phyloP scores from a whole-genome alignment of 257 asterid species.

The Solanum lycopersicoides region DNA sequence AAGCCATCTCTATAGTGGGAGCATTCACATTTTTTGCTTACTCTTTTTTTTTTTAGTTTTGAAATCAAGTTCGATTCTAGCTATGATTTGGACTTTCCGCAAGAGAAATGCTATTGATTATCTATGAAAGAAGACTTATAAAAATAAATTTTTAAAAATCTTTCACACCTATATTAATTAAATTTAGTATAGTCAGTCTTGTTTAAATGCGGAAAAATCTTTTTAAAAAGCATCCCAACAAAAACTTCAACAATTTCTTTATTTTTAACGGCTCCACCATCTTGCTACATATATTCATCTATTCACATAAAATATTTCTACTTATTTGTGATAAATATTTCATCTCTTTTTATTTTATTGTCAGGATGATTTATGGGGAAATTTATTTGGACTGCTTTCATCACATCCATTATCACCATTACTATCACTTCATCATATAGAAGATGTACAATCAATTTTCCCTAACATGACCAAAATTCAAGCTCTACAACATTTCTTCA shows the following conservation, averaged over 20 bases:
- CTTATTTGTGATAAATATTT: not conserved
- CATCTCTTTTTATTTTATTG: not conserved
- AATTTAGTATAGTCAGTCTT: not conserved
- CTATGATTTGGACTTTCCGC: too few species aligned
- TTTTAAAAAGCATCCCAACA: not conserved
- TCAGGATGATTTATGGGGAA: constrained; percentile 70
- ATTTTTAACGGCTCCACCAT: not conserved
- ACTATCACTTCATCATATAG: constrained; percentile 75
- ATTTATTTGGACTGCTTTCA: constrained; percentile 59
- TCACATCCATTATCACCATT: constrained; percentile 65
- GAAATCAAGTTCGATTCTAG: too few species aligned
- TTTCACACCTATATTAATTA: too few species aligned
- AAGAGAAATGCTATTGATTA: too few species aligned
- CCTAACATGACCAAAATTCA: constrained; percentile 45
- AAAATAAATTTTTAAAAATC: too few species aligned
- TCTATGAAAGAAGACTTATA: too few species aligned
- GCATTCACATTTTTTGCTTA: not conserved
- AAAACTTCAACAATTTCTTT: too few species aligned
- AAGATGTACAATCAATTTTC: constrained; percentile 58
- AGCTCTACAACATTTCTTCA: constrained; percentile 52
- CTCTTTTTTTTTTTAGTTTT: too few species aligned
- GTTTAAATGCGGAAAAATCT: not conserved
- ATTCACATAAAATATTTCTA: not conserved
- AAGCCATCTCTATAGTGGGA: not conserved
- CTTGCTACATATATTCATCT: not conserved